phyloP scores from a whole-genome alignment of 129 eudicot species.

The Artemisia argyi region DNA sequence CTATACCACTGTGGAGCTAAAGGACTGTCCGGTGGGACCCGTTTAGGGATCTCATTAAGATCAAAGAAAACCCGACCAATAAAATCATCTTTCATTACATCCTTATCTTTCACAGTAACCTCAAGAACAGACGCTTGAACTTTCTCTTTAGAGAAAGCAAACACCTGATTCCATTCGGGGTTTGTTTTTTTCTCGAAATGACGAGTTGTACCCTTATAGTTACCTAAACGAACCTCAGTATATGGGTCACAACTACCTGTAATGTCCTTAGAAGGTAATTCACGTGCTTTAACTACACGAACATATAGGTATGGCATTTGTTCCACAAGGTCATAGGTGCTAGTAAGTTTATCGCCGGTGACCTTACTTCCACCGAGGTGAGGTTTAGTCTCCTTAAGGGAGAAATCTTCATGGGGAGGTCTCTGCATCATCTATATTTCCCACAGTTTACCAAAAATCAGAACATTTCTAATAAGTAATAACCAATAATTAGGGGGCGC shows the following conservation, averaged over 20 bases:
- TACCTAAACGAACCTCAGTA: slow-evolving; percentile 22
- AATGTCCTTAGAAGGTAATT: slow-evolving; percentile 15
- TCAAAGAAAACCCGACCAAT: slow-evolving; percentile 16
- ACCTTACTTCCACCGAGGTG: slow-evolving; percentile 16
- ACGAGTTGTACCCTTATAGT: slow-evolving; percentile 11
- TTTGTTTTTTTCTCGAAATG: slow-evolving; percentile 21
- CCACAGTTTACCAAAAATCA: neutral
- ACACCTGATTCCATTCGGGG: slow-evolving; percentile 25
- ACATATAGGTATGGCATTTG: slow-evolving; percentile 21
- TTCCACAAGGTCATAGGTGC: slow-evolving; percentile 24
- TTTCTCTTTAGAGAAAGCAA: slow-evolving; percentile 20
- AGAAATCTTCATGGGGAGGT: slow-evolving; percentile 16
- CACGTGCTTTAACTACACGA: slow-evolving; percentile 19
- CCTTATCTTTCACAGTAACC: slow-evolving; percentile 25
- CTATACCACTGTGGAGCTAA: slow-evolving; percentile 21
- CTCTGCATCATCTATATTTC: slow-evolving; percentile 20
- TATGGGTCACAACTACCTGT: slow-evolving; percentile 26
- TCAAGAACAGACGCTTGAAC: slow-evolving; percentile 16
- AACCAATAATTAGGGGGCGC: too few relatives aligned
- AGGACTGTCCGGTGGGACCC: slow-evolving; percentile 24
- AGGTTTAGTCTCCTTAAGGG: slow-evolving; percentile 25
- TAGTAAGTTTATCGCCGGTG: slow-evolving; percentile 23
- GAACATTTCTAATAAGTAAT: neutral
- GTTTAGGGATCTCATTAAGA: slow-evolving; percentile 18
- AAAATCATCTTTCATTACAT: slow-evolving; percentile 18